These are phyloP conservation scores for Beauveria rudraprayagi DNA, from an alignment of 2,329 filamentous ascomycete genomes.

Conservation along the genomic window DNA sequence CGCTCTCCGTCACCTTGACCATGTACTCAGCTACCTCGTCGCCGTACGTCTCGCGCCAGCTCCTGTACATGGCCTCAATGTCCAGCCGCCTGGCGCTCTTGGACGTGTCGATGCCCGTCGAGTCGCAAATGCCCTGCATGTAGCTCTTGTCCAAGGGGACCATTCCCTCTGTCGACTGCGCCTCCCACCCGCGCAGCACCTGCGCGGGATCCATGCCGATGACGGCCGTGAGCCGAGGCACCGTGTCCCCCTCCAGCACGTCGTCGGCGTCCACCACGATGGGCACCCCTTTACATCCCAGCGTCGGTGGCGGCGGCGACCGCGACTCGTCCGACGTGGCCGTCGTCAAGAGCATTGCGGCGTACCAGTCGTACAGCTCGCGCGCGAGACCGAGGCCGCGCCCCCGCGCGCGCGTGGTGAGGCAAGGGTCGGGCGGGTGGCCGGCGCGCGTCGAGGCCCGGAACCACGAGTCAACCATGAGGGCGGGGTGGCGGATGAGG, in stretches of 20 bases:
- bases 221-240: background rate
- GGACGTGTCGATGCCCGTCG: constrained; percentile 8
- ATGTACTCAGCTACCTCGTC: background rate
- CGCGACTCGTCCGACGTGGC: background rate
- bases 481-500: constrained; percentile 8
- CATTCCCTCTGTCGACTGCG: constrained; percentile 1
- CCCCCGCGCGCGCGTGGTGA: background rate
- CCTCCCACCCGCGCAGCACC: constrained; percentile 3
- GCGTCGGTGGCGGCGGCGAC: too few relatives aligned
- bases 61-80: background rate
- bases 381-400: background rate
- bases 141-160: background rate
- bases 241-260: constrained; percentile 1
- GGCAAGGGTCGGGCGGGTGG: background rate
- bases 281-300: background rate
- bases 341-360: background rate
- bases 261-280: constrained; percentile 11
- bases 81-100: constrained; percentile 1
- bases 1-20: background rate
- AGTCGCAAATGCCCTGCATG: constrained; percentile 6
- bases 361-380: constrained; percentile 9
- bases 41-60: constrained; percentile 8
- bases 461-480: constrained; percentile 11
- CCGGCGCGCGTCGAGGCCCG: constrained; percentile 4
- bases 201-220: constrained; percentile 1